Conservation (phyloP, 2,329 filamentous ascomycete genomes). For the Pestalotiopsis sp. region DNA sequence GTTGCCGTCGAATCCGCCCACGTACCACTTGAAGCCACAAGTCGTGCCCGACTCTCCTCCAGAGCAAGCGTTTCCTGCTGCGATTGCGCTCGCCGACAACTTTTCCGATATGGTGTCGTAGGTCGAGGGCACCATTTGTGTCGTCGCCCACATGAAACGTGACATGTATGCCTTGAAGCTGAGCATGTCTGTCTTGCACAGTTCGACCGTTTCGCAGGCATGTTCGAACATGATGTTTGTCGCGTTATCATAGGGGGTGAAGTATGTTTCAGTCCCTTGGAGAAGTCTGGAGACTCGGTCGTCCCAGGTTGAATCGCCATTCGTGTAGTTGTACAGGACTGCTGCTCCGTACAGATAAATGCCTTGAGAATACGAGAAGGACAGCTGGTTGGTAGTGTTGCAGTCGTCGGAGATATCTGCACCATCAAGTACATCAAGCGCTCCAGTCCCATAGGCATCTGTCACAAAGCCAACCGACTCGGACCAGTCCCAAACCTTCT, state of each 20-base stretch:
- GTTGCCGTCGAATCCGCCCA: slow-evolving; percentile 53
- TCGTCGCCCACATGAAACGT: slow-evolving; percentile 64
- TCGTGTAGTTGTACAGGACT: slow-evolving; percentile 63
- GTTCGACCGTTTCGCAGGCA: slow-evolving; percentile 62
- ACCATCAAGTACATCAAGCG: slow-evolving; percentile 59
- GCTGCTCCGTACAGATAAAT: slow-evolving; percentile 69
- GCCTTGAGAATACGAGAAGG: slow-evolving; percentile 69
- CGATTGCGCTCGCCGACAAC: slow-evolving; percentile 54
- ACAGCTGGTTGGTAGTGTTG: slow-evolving; percentile 50
- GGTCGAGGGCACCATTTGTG: slow-evolving; percentile 59
- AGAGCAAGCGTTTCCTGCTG: slow-evolving; percentile 59
- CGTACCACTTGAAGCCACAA: slow-evolving; percentile 68
- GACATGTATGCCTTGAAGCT: slow-evolving; percentile 71
- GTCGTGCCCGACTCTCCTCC: slow-evolving; percentile 54
- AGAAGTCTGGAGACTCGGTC: slow-evolving; percentile 56
- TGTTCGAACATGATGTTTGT: slow-evolving; percentile 67
- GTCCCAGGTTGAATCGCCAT: slow-evolving; percentile 54
- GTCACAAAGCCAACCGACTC: slow-evolving; percentile 59
- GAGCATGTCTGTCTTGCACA: slow-evolving; percentile 66
- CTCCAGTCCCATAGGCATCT: slow-evolving; percentile 41
- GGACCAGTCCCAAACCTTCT: slow-evolving; percentile 69
- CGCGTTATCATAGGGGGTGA: slow-evolving; percentile 52
- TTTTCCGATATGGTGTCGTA: slow-evolving; percentile 47
- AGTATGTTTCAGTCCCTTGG: slow-evolving; percentile 49
- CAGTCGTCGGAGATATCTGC: slow-evolving; percentile 59